phyloP scores from a whole-genome alignment of 129 eudicot species.

The Tagetes patula region DNA sequence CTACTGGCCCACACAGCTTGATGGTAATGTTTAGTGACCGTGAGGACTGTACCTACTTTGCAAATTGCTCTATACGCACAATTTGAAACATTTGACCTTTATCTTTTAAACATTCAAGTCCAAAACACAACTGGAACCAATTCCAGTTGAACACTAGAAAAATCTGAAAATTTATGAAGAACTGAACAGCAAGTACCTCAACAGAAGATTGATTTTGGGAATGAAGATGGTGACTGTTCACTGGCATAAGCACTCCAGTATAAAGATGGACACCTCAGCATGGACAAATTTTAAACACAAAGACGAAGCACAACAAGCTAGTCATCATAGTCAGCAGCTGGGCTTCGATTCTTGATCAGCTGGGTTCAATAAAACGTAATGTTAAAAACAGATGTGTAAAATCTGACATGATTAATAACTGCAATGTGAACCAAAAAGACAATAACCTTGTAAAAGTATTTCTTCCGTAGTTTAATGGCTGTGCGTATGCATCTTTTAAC shows the following conservation, averaged over 20 bases:
- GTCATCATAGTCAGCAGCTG: slow-evolving; percentile 45
- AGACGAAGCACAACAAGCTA: slow-evolving; percentile 20
- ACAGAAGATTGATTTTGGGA: slow-evolving; percentile 23
- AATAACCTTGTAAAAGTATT: slow-evolving; percentile 79
- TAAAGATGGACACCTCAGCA: slow-evolving; percentile 19
- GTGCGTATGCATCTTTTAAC: slow-evolving; percentile 82
- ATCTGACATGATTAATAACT: slow-evolving; percentile 13
- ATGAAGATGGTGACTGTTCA: slow-evolving; percentile 30
- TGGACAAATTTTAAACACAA: slow-evolving; percentile 19
- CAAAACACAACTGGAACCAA: slow-evolving; percentile 7
- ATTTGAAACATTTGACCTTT: background rate
- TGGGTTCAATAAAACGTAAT: slow-evolving; percentile 23
- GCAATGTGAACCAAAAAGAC: slow-evolving; percentile 18
- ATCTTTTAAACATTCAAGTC: slow-evolving; percentile 11
- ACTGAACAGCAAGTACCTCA: slow-evolving; percentile 22
- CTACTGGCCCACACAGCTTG: background rate
- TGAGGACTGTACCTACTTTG: background rate
- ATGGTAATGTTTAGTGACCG: slow-evolving; percentile 1
- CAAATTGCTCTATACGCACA: background rate
- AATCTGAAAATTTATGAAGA: background rate
- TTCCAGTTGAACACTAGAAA: background rate
- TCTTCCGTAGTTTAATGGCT: slow-evolving; percentile 89
- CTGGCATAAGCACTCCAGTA: slow-evolving; percentile 34
- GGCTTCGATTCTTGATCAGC: slow-evolving; percentile 58
- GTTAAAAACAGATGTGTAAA: background rate